These are phyloP conservation scores for Cantharellus cinnabarinus DNA, from an alignment of 768 basidiomycete genomes.

Conservation along the genomic window DNA sequence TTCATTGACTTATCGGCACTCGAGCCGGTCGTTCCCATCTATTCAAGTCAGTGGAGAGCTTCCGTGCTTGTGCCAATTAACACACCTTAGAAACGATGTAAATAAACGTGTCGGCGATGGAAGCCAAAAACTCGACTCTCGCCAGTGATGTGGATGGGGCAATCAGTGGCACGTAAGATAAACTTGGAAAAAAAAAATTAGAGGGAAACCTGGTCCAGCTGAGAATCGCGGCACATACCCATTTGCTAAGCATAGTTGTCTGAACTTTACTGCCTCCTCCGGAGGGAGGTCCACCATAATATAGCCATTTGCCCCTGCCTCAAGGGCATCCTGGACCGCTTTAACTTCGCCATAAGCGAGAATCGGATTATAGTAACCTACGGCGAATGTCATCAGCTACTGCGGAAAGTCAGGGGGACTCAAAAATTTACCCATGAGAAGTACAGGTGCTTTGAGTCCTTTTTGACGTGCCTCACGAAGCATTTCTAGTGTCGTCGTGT, in stretches of 20 bases:
- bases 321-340: constrained; percentile 72
- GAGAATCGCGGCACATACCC: constrained; percentile 32
- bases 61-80: not conserved
- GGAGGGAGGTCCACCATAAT: constrained; percentile 97
- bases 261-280: constrained; percentile 82
- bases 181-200: constrained; percentile 24
- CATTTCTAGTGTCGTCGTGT: constrained; percentile 48
- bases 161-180: constrained; percentile 88
- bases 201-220: not conserved
- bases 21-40: constrained; percentile 98
- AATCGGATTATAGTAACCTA: constrained; percentile 95
- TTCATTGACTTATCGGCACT: constrained; percentile 55
- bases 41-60: not conserved
- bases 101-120: constrained; percentile 93
- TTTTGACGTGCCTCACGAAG: constrained; percentile 59
- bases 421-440: constrained; percentile 63
- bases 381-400: not conserved
- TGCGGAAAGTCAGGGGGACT: not conserved
- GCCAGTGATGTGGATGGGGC: constrained; percentile 80
- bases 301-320: constrained; percentile 90
- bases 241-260: constrained; percentile 62
- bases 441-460: constrained; percentile 66
- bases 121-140: constrained; percentile 76
- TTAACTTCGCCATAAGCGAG: constrained; percentile 90
- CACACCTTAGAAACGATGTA: constrained; percentile 91